phyloP scores from a whole-genome alignment of 2,329 filamentous ascomycete genomes.

The Microdochium bolleyi region DNA sequence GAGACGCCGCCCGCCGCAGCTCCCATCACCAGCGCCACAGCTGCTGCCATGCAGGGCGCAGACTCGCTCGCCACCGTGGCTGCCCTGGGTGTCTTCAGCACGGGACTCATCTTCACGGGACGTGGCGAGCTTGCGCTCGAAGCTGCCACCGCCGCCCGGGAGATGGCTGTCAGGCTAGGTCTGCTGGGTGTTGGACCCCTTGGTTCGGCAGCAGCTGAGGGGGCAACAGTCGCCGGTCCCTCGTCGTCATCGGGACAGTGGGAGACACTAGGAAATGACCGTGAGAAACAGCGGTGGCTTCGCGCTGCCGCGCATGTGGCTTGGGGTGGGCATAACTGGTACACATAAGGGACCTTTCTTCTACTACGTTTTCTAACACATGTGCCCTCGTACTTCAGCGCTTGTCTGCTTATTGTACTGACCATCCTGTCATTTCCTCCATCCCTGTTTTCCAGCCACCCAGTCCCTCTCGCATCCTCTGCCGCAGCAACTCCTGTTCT shows the following conservation, averaged over 20 bases:
- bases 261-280: neutral
- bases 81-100: neutral
- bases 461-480: too few species aligned
- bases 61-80: neutral
- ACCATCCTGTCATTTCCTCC: neutral
- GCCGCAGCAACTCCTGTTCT: too few species aligned
- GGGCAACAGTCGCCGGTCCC: neutral
- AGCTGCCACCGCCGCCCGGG: neutral
- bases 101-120: neutral
- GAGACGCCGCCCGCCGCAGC: too few species aligned
- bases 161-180: neutral
- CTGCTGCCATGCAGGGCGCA: neutral
- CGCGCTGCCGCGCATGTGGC: slow-evolving; percentile 1
- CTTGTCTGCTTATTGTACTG: neutral
- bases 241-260: neutral
- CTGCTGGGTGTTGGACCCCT: neutral
- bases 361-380: neutral
- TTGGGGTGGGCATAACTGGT: slow-evolving; percentile 2
- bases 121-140: neutral
- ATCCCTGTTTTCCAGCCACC: neutral
- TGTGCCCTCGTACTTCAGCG: neutral
- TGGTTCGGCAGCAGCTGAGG: too few species aligned
- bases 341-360: neutral
- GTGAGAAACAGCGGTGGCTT: slow-evolving; percentile 1
- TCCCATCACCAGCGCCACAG: too few species aligned